Base-by-base conservation (phyloP, 2,329 filamentous ascomycete species). In the Neofusicoccum laricinum region DNA sequence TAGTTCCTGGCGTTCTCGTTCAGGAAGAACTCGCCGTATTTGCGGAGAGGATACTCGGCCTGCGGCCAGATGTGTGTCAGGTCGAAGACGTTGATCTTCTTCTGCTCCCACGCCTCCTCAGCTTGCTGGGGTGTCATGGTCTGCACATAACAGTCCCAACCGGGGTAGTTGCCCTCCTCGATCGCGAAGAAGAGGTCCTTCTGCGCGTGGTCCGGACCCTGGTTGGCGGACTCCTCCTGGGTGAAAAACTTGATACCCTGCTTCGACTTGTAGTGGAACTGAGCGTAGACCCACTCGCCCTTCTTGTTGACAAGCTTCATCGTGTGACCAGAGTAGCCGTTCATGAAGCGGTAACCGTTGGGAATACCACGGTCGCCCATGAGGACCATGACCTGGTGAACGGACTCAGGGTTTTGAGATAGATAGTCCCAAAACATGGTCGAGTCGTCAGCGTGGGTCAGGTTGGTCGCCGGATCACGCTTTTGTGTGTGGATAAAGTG, bases 401-500 rank as follows among this genome's bases (percentile, higher is more conserved):
- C 73, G 0, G 81, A 81, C 71, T 85, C 83, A 0, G 82, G 83
- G 68, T 84, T 85, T 67, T 84, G 79, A 5, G 78, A 81, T 0
- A 83, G 75, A 67, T 84, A 85, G 68, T 84, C 88, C 88, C 87
- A 91, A 77, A 90, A 90, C 79, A 86, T 86, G 59, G 86, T 88
- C 12, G 82, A 81, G 66, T 86, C 83, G 57, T 85, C 82, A 15
- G 88, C 86, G 75, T 90, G 86, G 53, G 86, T 88, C 5, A 90
- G 76, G 72, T 91, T 87, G 3, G 88, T 91, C 68, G 87, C 83
- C 0, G 89, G 89, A 70, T 92, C 81, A n/a, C 89, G 82, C 81
- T 91, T 91, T 73, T 91, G 89, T 0, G 88, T 90, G 73, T 91
- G 89, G 61, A 91, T 91, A 71, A 91, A 88, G 71, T 88, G 80